A percentile compares a stretch with the other conserved stretches of the same genome.
These are phyloP conservation scores for Diaporthe destruens DNA, from an alignment of 2,329 filamentous ascomycete genomes.

Conservation along the genomic window DNA sequence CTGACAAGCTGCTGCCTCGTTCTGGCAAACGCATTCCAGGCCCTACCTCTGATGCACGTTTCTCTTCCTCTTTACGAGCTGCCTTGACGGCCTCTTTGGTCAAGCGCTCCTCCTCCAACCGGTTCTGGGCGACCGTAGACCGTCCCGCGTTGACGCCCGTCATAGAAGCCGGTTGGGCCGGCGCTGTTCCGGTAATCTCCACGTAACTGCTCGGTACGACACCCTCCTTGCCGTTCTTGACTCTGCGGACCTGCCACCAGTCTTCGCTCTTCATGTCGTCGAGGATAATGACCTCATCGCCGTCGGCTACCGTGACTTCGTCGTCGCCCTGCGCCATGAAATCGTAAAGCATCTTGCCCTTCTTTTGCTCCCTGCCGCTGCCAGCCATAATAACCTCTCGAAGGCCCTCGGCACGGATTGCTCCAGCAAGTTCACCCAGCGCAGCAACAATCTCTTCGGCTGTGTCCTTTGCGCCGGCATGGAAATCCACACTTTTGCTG, in stretches of 20 bases:
- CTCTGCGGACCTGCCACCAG: slow-evolving; percentile 94
- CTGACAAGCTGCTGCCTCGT: slow-evolving; percentile 82
- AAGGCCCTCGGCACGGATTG: slow-evolving; percentile 83
- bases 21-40: slow-evolving; percentile 80
- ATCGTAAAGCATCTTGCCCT: slow-evolving; percentile 90
- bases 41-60: slow-evolving; percentile 78
- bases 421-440: slow-evolving; percentile 90
- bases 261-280: slow-evolving; percentile 95
- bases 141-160: slow-evolving; percentile 63
- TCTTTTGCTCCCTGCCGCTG: slow-evolving; percentile 74
- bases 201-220: slow-evolving; percentile 98
- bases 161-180: slow-evolving; percentile 62
- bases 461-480: slow-evolving; percentile 96
- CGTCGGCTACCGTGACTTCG: slow-evolving; percentile 90
- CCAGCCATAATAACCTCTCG: slow-evolving; percentile 88
- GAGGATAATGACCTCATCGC: slow-evolving; percentile 90
- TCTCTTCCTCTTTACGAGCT: slow-evolving; percentile 65
- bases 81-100: slow-evolving; percentile 82
- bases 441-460: slow-evolving; percentile 92
- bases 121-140: slow-evolving; percentile 82
- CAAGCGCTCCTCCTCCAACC: slow-evolving; percentile 84
- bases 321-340: slow-evolving; percentile 98
- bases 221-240: slow-evolving; percentile 94
- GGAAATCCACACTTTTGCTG: slow-evolving; percentile 95
- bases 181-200: slow-evolving; percentile 80